These are phyloP conservation scores for Senna tora DNA, from an alignment of 306 rosid genomes.

Conservation along the genomic window DNA sequence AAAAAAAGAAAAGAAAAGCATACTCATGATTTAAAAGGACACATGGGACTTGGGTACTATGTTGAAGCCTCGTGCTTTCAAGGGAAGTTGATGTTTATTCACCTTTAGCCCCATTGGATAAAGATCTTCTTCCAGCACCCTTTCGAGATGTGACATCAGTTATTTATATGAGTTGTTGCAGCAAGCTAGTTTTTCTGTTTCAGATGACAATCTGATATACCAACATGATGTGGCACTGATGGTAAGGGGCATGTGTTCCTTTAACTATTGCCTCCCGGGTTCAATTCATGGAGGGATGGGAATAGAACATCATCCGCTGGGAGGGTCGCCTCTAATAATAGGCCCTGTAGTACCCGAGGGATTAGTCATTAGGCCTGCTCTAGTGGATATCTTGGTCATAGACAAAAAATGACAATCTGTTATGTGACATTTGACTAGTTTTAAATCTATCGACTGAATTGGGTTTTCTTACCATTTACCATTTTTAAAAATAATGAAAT, in stretches of 20 bases:
- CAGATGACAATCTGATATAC: neutral
- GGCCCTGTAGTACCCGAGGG: no score
- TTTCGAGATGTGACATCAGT: neutral
- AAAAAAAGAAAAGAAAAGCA: no score
- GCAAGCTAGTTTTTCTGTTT: neutral
- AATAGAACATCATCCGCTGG: no score
- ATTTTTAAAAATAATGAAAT: no score
- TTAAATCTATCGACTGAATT: neutral
- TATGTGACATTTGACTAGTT: neutral
- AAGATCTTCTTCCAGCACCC: neutral
- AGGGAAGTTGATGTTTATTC: constrained; percentile 2
- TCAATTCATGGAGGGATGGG: no score
- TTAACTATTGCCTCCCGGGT: no score
- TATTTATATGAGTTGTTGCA: neutral
- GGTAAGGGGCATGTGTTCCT: no score
- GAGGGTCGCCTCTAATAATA: no score
- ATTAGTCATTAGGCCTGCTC: no score
- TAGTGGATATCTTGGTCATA: no score
- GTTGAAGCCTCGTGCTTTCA: constrained; percentile 3
- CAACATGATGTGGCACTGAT: no score
- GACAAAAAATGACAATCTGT: neutral
- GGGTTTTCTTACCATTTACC: no score
- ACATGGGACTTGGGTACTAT: constrained; percentile 4
- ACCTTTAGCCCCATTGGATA: neutral
- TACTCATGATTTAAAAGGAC: constrained; percentile 20